phyloP scores from a whole-genome alignment of 78 protist species.

The Paratrimastix pyriformis region DNA sequence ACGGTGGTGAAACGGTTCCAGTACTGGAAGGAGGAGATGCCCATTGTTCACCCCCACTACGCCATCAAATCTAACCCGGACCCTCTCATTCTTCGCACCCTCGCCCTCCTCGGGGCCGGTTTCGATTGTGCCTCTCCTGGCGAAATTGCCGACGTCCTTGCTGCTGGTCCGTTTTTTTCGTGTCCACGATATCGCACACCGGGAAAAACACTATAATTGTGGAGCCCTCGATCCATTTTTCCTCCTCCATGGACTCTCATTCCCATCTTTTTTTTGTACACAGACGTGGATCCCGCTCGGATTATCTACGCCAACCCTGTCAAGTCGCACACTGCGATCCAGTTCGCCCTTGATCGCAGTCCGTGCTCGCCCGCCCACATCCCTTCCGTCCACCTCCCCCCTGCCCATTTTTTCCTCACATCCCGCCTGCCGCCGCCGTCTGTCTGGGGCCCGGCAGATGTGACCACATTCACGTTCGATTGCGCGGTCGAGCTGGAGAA shows the following conservation, averaged over 20 bases:
- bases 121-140: slow-evolving; percentile 41
- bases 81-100: not conserved
- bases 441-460: no score
- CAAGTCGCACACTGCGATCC: slow-evolving; percentile 28
- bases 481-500: no score
- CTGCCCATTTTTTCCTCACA: not conserved
- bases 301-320: slow-evolving; percentile 50
- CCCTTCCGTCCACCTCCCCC: not conserved
- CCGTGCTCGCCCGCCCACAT: no score
- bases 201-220: no score
- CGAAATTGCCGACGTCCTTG: slow-evolving; percentile 24
- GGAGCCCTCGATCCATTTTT: no score
- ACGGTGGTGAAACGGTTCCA: no score
- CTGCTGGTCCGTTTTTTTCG: no score
- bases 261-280: no score
- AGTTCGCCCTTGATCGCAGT: slow-evolving; percentile 7
- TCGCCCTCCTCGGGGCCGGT: slow-evolving; percentile 20
- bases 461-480: no score
- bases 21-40: slow-evolving; percentile 17
- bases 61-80: slow-evolving; percentile 47
- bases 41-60: slow-evolving; percentile 32
- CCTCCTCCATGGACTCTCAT: no score
- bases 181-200: no score
- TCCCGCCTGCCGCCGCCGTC: no score
- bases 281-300: slow-evolving; percentile 15